Base-by-base conservation (phyloP, 2,329 filamentous ascomycete genomes). In the Aspergillus fructus region DNA sequence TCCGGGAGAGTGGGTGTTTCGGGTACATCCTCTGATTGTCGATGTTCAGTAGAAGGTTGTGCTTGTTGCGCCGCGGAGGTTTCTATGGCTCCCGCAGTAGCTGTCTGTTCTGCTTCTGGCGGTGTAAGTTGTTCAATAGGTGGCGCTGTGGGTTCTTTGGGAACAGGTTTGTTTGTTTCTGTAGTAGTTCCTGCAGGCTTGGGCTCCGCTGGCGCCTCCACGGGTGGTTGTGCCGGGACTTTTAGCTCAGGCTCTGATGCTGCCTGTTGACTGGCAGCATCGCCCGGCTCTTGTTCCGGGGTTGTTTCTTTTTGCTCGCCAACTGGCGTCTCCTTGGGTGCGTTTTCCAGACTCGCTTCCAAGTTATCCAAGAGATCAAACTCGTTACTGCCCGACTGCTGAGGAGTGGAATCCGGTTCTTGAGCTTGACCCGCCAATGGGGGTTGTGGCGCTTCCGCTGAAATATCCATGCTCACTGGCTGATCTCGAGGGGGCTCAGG, bases 291-390 rank as follows among this genome's bases (percentile, higher is more conserved):
- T 23, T 52, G 43, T 34, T 55, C 58, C 17, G 43, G 15, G n/a
- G 49, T 39, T 11, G 23, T 4, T 19, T 45, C 55, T 21, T 23
- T 54, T 13, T 23, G 55, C 33, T 59, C 45, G 15, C 53, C 57
- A 23, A 11, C 42, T 49, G 63, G 57, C 13, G 53, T 55, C 37
- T 59, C 52, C 21, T 43, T 49, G 11, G 46, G 41, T 34, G 34
- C 41, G 23, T 55, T 60, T 13, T 53, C 61, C 41, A 79, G 61
- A 54, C 79, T 78, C 23, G 73, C 74, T 61, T 82, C 79, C 23
- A 82, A 63, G 55, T 76, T 81, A 37, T 77, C 78, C 27, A 81
- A 66, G 33, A 82, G 63, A 67, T 82, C 79, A 30, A 76, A 65
- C 53, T 78, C 76, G 7, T 68, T 71, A 39, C 52, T 42, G 33